Base-by-base conservation (phyloP, 2,329 filamentous ascomycete genomes). In the Monilinia vaccinii-corymbosi region DNA sequence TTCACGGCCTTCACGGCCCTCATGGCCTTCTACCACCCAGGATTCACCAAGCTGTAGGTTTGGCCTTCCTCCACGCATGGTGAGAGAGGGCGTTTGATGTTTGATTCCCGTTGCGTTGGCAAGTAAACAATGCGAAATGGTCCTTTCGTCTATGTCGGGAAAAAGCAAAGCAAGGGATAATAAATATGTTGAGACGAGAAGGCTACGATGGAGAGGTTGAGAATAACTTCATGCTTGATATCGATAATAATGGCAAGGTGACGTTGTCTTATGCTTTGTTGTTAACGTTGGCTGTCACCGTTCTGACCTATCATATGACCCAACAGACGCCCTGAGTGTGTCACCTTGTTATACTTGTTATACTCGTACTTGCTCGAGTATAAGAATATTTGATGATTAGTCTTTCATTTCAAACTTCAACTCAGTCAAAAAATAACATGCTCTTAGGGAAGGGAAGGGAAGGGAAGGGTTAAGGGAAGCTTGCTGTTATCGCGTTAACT, bases 201-300 rank as follows among this genome's bases (percentile, higher is more conserved):
- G 46, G 18, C 10, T 21, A 49, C 42, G 8, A 21, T 32, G 28
- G 23, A 46, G 32, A 5, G 31, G 16, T 38, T 23, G 31, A 53
- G 13, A 53, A n/a, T 14, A 55, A 18, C 2, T 32, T 36, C 28
- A 47, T 31, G 34, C 14, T 18, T 31, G 7, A 38, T 46, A 44
- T 55, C 13, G 25, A 46, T 45, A 21, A n/a, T n/a, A 34, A 40
- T 62, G 48, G 56, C 48, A 49, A 52, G 49, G 63, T 67, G 67
- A 67, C 65, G 66, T 65, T 68, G 62, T 60, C 64, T 31, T 48
- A 58, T 66, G 62, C 63, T 61, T 48, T 56, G 42, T 48, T 60
- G 60, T 64, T n/a, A n/a, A n/a, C n/a, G n/a, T n/a, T n/a, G n/a
- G n/a, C n/a, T 56, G 36, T 50, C 46, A 21, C 31, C 44, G 46